These are phyloP conservation scores for Sporothrix mexicana DNA, from an alignment of 2,329 filamentous ascomycete species.

Conservation along the genomic window DNA sequence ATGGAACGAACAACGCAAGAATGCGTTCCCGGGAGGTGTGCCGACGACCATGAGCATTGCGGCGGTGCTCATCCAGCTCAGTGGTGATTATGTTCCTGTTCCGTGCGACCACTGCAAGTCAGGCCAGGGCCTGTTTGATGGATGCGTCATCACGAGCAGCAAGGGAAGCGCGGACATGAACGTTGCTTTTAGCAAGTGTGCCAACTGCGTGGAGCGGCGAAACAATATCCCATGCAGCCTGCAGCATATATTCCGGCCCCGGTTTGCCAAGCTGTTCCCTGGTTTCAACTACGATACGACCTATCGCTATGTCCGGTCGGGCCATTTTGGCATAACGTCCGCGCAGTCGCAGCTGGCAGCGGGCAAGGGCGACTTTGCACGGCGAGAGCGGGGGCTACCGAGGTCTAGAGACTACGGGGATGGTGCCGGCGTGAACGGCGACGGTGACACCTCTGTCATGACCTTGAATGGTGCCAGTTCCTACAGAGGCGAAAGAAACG, in stretches of 20 bases:
- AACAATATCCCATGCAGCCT: slow-evolving; percentile 39
- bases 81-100: slow-evolving; percentile 40
- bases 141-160: slow-evolving; percentile 41
- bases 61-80: slow-evolving; percentile 44
- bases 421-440: neutral
- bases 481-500: neutral
- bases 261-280: slow-evolving; percentile 34
- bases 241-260: slow-evolving; percentile 31
- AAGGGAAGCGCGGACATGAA: slow-evolving; percentile 32
- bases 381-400: neutral
- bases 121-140: slow-evolving; percentile 42
- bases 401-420: neutral
- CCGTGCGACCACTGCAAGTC: slow-evolving; percentile 41
- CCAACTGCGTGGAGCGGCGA: slow-evolving; percentile 43
- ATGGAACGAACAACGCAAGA: slow-evolving; percentile 41
- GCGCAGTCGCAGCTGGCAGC: neutral
- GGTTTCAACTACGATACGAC: slow-evolving; percentile 24
- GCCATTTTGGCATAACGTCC: neutral
- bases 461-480: too few species aligned
- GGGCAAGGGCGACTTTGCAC: neutral
- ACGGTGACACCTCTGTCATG: neutral
- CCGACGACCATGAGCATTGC: slow-evolving; percentile 40
- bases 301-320: neutral
- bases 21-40: slow-evolving; percentile 40
- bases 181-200: slow-evolving; percentile 39